Conservation (phyloP, 2,329 filamentous ascomycete genomes). For the Trichoderma aggressivum region DNA sequence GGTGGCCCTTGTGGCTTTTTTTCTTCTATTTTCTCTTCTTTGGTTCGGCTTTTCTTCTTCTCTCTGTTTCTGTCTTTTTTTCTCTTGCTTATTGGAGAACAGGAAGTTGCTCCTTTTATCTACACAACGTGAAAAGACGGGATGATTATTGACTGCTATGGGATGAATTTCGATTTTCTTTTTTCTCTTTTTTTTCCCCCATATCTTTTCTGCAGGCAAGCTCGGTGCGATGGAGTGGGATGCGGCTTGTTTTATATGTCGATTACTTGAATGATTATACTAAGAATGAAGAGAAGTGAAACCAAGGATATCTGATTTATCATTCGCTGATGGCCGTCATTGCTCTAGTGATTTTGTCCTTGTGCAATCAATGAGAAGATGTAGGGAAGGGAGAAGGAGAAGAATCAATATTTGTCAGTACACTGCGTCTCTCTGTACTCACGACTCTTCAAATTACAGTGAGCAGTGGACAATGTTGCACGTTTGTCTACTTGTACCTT, state of each 20-base stretch:
- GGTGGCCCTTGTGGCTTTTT: conserved; percentile 22
- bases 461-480: not conserved
- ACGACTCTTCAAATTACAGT: not conserved
- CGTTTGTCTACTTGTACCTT: not conserved
- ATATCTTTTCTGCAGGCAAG: not conserved
- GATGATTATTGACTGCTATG: conserved; percentile 11
- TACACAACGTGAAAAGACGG: conserved; percentile 14
- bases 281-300: conserved; percentile 14
- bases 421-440: not conserved
- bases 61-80: not conserved
- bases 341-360: not conserved
- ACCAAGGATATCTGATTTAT: not conserved
- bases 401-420: not conserved
- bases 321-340: not conserved
- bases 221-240: not conserved
- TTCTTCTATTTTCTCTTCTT: not conserved
- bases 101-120: conserved; percentile 4
- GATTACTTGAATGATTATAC: conserved; percentile 12
- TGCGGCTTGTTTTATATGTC: conserved; percentile 1
- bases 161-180: conserved; percentile 3
- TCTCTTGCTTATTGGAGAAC: conserved; percentile 12
- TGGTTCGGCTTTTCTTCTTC: not conserved
- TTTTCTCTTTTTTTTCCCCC: not conserved
- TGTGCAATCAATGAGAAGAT: not conserved
- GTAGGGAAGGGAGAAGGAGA: too few species aligned